Conservation (phyloP, 306 rosid species). For the Rosa chinensis region DNA sequence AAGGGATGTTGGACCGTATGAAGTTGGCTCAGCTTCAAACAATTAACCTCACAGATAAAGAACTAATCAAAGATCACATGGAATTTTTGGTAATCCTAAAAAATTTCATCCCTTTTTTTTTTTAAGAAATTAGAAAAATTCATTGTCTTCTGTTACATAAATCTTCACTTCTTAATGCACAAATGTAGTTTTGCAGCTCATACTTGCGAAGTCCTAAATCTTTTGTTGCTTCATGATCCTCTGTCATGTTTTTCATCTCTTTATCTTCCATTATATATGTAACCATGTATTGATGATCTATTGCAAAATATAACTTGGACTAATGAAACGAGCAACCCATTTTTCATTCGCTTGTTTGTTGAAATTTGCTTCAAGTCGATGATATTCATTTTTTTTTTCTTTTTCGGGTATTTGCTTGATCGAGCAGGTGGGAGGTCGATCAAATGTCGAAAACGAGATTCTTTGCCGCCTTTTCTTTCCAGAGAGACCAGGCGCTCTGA, state of each 20-base stretch:
- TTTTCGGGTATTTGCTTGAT: slow-evolving; percentile 17
- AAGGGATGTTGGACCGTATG: slow-evolving; percentile 55
- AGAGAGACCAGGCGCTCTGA: slow-evolving; percentile 82
- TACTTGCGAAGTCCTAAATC: background rate
- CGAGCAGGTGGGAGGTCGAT: slow-evolving; percentile 73
- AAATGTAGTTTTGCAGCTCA: background rate
- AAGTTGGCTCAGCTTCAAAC: slow-evolving; percentile 61
- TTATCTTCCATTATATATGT: background rate
- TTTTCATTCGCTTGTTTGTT: background rate
- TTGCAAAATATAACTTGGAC: background rate
- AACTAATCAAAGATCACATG: slow-evolving; percentile 83
- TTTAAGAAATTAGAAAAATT: background rate
- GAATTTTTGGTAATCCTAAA: slow-evolving; percentile 65
- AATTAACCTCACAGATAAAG: slow-evolving; percentile 62
- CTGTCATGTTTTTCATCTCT: background rate
- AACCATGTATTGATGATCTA: background rate
- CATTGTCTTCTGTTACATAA: background rate
- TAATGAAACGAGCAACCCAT: background rate
- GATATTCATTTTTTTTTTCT: background rate
- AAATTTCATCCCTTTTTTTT: background rate
- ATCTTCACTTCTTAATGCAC: background rate
- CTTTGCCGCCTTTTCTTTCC: slow-evolving; percentile 82
- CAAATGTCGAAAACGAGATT: slow-evolving; percentile 57
- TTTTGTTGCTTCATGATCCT: background rate
- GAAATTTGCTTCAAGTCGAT: background rate